Evolutionary conservation across 129 eudicot genomes (phyloP).

Genomic region (Flaveria brownii): DNA sequence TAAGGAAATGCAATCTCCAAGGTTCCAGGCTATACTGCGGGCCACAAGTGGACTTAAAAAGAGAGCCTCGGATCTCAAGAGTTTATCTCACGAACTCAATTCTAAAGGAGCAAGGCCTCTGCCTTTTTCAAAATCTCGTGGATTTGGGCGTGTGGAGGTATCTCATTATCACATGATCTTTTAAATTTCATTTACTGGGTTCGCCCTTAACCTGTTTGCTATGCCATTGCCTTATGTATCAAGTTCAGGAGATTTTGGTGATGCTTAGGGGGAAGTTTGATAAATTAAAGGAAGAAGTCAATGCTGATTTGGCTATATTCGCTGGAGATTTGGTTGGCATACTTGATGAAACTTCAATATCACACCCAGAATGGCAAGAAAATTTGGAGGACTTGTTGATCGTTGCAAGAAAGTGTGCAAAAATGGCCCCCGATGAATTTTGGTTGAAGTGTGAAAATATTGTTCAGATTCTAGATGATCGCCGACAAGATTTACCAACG

Average conservation of each 20-base stretch:
- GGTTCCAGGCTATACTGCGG: conserved; percentile 92
- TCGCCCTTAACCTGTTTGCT: conserved; percentile 25
- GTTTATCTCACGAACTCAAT: conserved; percentile 88
- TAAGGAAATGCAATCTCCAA: conserved; percentile 90
- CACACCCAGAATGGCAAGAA: conserved; percentile 80
- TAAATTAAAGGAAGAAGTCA: conserved; percentile 80
- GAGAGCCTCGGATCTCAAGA: conserved; percentile 72
- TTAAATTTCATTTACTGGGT: not conserved
- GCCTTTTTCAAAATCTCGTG: conserved; percentile 85
- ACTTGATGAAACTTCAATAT: conserved; percentile 62
- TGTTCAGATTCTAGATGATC: conserved; percentile 88
- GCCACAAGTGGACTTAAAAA: conserved; percentile 83
- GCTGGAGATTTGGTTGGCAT: conserved; percentile 85
- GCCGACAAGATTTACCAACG: conserved; percentile 88
- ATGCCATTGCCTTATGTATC: conserved; percentile 28
- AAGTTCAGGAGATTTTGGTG: conserved; percentile 75
- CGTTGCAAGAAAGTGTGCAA: conserved; percentile 74
- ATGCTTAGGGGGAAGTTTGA: conserved; percentile 87
- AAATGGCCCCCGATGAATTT: conserved; percentile 82
- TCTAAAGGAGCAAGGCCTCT: conserved; percentile 86
- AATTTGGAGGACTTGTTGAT: conserved; percentile 76
- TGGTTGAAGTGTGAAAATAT: conserved; percentile 88
- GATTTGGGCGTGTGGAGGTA: conserved; percentile 90
- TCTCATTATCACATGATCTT: conserved; percentile 26
- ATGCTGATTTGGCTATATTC: conserved; percentile 71